Evolutionary conservation across 192 early-diverging fungal species (phyloP).

Genomic region (Diversispora eburnea): DNA sequence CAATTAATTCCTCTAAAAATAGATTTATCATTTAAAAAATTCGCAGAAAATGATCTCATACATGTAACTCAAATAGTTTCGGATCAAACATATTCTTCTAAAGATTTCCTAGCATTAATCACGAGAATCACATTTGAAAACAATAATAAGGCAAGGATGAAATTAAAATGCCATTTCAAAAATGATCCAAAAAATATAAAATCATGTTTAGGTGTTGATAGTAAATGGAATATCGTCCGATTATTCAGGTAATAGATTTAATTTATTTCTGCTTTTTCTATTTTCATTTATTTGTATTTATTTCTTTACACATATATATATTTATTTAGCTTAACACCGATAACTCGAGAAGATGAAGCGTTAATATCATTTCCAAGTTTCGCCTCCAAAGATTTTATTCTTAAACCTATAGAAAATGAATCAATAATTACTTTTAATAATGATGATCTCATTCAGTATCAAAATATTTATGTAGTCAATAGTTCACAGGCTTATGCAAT

Average conservation of each 20-base stretch:
- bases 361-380: slow-evolving; percentile 62
- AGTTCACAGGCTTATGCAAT: slow-evolving; percentile 87
- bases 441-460: slow-evolving; percentile 31
- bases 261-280: neutral
- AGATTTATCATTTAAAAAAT: slow-evolving; percentile 30
- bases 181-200: no score
- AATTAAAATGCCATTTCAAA: no score
- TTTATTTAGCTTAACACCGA: slow-evolving; percentile 60
- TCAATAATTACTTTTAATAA: slow-evolving; percentile 34
- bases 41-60: slow-evolving; percentile 62
- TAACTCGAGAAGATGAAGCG: slow-evolving; percentile 78
- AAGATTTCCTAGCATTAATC: no score
- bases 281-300: neutral
- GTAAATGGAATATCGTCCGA: no score
- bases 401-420: slow-evolving; percentile 47
- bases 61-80: slow-evolving; percentile 34
- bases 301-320: neutral
- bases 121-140: no score
- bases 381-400: slow-evolving; percentile 60
- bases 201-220: no score
- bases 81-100: no score
- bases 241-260: slow-evolving; percentile 42
- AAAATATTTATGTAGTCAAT: slow-evolving; percentile 71
- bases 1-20: slow-evolving; percentile 45
- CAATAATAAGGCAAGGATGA: no score